Evolutionary conservation across 2,329 filamentous ascomycete genomes (phyloP).

Genomic region (Mariannaea elegans): DNA sequence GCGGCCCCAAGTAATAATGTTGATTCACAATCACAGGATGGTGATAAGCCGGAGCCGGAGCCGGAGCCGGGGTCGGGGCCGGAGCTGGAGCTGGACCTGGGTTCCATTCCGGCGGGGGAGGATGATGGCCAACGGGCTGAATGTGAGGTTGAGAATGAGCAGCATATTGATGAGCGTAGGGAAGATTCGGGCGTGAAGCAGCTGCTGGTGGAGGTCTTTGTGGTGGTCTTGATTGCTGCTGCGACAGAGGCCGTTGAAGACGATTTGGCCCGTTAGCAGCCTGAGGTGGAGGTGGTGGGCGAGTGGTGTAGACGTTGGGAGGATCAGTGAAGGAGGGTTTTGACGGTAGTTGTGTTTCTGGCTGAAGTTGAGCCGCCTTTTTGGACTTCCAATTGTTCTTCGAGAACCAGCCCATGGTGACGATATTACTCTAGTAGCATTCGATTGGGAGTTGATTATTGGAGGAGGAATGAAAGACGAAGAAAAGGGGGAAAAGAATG

Average conservation of each 20-base stretch:
- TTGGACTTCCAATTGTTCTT: constrained; percentile 5
- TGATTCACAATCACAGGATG: constrained; percentile 61
- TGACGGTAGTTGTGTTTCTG: not conserved
- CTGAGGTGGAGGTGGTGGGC: constrained; percentile 2
- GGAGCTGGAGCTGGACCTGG: constrained; percentile 18
- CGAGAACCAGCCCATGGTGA: constrained; percentile 15
- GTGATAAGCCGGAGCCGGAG: constrained; percentile 28
- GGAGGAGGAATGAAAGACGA: not conserved
- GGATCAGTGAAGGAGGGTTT: constrained; percentile 28
- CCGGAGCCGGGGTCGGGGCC: no score
- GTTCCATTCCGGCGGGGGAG: constrained; percentile 35
- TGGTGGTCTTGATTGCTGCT: constrained; percentile 17
- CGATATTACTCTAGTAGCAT: not conserved
- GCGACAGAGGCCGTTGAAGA: constrained; percentile 9
- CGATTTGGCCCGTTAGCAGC: not conserved
- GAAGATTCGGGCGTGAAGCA: constrained; percentile 20
- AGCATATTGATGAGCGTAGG: constrained; percentile 33
- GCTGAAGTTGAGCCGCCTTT: not conserved
- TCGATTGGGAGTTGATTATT: not conserved
- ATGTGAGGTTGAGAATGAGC: constrained; percentile 35
- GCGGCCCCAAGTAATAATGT: constrained; percentile 55
- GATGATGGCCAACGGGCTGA: constrained; percentile 35
- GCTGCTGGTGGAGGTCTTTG: constrained; percentile 7
- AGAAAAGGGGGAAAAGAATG: not conserved
- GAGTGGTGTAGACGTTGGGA: constrained; percentile 30